Conservation (phyloP, 805 yeast species). For the Ogataea saltuana region DNA sequence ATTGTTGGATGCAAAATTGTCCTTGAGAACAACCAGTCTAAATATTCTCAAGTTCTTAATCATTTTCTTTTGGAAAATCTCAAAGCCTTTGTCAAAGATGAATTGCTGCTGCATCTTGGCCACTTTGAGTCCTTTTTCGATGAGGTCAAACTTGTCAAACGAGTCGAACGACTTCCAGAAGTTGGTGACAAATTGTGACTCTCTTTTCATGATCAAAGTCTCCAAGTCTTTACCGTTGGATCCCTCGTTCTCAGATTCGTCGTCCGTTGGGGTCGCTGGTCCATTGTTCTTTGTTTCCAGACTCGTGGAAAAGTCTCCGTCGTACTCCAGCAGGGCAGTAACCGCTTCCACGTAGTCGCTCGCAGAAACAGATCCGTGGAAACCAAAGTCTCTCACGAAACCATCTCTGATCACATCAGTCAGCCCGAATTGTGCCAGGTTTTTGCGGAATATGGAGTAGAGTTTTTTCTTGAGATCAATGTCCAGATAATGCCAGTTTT, state of each 20-base stretch:
- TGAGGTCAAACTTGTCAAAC: constrained; percentile 48
- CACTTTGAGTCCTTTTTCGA: constrained; percentile 70
- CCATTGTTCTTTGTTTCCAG: constrained; percentile 10
- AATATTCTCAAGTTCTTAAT: constrained; percentile 79
- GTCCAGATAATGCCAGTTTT: constrained; percentile 91
- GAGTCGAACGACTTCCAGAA: constrained; percentile 65
- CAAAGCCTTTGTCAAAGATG: constrained; percentile 84
- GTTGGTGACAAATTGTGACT: constrained; percentile 37
- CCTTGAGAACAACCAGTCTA: constrained; percentile 83
- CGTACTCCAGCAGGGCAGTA: constrained; percentile 78
- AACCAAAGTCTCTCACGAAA: constrained; percentile 83
- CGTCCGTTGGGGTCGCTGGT: constrained; percentile 23
- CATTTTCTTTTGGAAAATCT: constrained; percentile 79
- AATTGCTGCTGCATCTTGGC: constrained; percentile 85
- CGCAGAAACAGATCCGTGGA: constrained; percentile 82
- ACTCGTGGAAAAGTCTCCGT: constrained; percentile 35
- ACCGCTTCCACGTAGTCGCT: constrained; percentile 91
- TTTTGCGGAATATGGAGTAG: constrained; percentile 65
- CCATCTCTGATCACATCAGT: constrained; percentile 86
- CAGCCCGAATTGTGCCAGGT: constrained; percentile 73
- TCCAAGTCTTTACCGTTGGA: constrained; percentile 32
- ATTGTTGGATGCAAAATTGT: constrained; percentile 43
- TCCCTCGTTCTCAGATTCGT: constrained; percentile 26
- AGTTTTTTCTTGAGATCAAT: constrained; percentile 72
- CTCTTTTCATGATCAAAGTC: constrained; percentile 30